Percentiles rank a stretch among this genome's conserved stretches.
Evolutionary conservation across 371 early-diverging fungal species (phyloP).

Genomic region (Mucor lusitanicus): DNA sequence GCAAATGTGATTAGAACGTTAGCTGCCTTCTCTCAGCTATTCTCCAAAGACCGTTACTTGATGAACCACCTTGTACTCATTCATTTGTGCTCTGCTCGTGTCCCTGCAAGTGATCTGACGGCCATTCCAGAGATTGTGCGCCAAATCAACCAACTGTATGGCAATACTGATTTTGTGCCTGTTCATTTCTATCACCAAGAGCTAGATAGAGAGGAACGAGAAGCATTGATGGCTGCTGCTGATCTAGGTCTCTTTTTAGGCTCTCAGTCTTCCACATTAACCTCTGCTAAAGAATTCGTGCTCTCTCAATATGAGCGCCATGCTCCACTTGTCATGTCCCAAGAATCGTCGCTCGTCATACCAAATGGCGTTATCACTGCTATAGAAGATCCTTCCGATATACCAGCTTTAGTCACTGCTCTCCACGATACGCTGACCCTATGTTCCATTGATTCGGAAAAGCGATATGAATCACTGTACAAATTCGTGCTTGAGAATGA

Average conservation of each 20-base stretch:
- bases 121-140: slow-evolving; percentile 25
- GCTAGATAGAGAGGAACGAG: slow-evolving; percentile 19
- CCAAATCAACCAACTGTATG: slow-evolving; percentile 29
- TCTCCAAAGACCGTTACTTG: neutral
- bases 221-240: slow-evolving; percentile 19
- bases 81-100: neutral
- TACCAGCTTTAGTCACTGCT: neutral
- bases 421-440: neutral
- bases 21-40: slow-evolving; percentile 13
- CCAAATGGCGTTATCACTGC: neutral
- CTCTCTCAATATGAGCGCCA: neutral
- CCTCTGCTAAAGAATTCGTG: neutral
- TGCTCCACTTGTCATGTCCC: neutral
- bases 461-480: neutral
- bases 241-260: slow-evolving; percentile 24
- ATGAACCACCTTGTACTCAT: slow-evolving; percentile 14
- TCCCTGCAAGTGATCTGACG: slow-evolving; percentile 4
- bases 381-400: neutral
- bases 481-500: neutral
- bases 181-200: slow-evolving; percentile 31
- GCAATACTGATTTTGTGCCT: slow-evolving; percentile 22
- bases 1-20: slow-evolving; percentile 13
- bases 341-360: neutral
- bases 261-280: neutral
- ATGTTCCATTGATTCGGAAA: neutral